phyloP scores from a whole-genome alignment of 257 asterid genomes.

The Rubia yunnanensis region DNA sequence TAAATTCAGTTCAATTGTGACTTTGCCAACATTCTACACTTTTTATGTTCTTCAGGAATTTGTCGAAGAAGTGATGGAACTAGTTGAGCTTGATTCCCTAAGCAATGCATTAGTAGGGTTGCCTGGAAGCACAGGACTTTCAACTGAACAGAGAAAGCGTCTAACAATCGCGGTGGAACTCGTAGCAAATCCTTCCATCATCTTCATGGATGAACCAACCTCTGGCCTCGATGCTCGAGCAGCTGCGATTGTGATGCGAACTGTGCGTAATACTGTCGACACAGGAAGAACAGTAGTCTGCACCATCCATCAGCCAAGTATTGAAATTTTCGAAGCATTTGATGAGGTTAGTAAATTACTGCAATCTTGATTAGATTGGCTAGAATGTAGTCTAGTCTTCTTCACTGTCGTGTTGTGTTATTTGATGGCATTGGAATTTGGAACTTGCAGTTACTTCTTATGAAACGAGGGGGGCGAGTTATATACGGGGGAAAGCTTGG shows the following conservation, averaged over 20 bases:
- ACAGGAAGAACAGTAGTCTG: constrained; percentile 96
- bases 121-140: constrained; percentile 79
- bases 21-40: constrained; percentile 4
- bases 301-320: constrained; percentile 96
- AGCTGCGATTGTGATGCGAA: constrained; percentile 97
- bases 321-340: constrained; percentile 88
- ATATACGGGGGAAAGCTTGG: constrained; percentile 94
- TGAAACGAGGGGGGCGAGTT: constrained; percentile 93
- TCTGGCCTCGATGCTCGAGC: constrained; percentile 97
- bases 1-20: background rate
- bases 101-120: constrained; percentile 80
- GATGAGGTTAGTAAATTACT: constrained; percentile 56
- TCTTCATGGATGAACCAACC: constrained; percentile 97
- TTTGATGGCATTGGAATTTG: background rate
- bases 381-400: background rate
- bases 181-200: constrained; percentile 89
- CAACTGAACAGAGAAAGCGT: constrained; percentile 93
- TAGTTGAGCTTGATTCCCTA: constrained; percentile 71
- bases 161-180: constrained; percentile 94
- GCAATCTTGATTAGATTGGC: background rate
- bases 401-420: background rate
- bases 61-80: constrained; percentile 77
- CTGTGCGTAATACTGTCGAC: constrained; percentile 90
- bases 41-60: constrained; percentile 50
- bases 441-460: constrained; percentile 58